Evolutionary conservation across 1,139 yeast genomes (phyloP), one percentile per base, ranked within the genome.

Genomic region (Saccharomycopsis hybrid): DNA sequence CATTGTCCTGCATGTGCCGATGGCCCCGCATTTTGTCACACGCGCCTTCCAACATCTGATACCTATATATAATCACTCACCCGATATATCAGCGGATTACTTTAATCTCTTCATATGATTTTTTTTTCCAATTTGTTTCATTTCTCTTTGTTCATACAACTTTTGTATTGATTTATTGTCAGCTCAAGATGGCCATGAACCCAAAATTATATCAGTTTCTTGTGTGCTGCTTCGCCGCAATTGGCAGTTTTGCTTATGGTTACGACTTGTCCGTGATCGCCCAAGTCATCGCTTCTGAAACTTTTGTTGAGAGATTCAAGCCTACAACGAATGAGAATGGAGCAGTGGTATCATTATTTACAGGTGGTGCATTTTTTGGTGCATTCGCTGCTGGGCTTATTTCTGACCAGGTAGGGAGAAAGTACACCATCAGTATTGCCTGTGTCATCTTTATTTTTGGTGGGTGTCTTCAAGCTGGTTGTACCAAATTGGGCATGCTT

Each of bases 281-380:
- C 9, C 62, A 62, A 51, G 65, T 62, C 7, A 52, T 61, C n/a
- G 65, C 65, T 5, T 59, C 63, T 18, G 63, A 60, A 41, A 54
- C 60, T 37, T 60, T 62, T 43, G 44, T 45, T 2, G 53, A 48
- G 5, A 48, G 50, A 13, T 56, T 62, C 42, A 43, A 57, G 43
- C 65, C 66, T 1, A 53, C 60, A 5, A 47, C 58, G 7, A 56
- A 59, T 47, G 65, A 62, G 49, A 48, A 41, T 1, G 60, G 66
- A 49, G 65, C 65, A 1, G 61, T 64, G 37, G 67, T 64, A 2
- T 59, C 65, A 5, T 54, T 63, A 36, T 62, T 64, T 51, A 62
- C 66, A 1, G 66, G 63, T 9, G 66, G 67, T 40, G 66, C 66
- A 27, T 63, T 62, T 44, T 59, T 62, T 49, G 67, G 67, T 11